These are phyloP conservation scores for Tremella yokohamensis DNA, from an alignment of 768 basidiomycete species.

Conservation along the genomic window DNA sequence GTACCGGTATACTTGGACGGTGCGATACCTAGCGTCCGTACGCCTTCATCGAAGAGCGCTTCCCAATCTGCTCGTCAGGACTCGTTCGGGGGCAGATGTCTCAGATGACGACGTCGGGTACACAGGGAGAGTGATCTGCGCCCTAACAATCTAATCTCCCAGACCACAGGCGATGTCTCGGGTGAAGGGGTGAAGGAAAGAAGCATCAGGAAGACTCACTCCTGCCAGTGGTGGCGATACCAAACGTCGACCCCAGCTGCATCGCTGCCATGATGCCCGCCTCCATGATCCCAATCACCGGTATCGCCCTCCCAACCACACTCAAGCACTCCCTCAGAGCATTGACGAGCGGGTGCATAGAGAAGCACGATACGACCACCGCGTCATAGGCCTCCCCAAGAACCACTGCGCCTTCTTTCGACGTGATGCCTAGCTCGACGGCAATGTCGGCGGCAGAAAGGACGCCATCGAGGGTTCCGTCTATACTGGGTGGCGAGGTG, in stretches of 20 bases:
- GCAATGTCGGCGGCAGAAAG: constrained; percentile 14
- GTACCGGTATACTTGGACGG: constrained; percentile 17
- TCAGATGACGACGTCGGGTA: too few species aligned
- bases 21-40: constrained; percentile 7
- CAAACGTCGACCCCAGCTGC: constrained; percentile 12
- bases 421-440: constrained; percentile 7
- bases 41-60: constrained; percentile 16
- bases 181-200: not conserved
- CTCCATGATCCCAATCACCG: constrained; percentile 18
- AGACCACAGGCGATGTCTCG: too few species aligned
- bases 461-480: constrained; percentile 18
- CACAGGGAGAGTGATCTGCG: not conserved
- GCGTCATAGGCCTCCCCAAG: constrained; percentile 7
- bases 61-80: constrained; percentile 7
- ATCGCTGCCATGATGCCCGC: constrained; percentile 9
- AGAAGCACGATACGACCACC: constrained; percentile 19
- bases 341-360: constrained; percentile 15
- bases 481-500: constrained; percentile 14
- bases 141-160: too few species aligned
- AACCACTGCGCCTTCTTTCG: not conserved
- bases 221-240: constrained; percentile 22
- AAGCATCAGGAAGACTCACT: constrained; percentile 13
- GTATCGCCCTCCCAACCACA: not conserved
- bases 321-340: constrained; percentile 4
- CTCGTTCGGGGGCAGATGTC: not conserved